Evolutionary conservation across 2,329 filamentous ascomycete genomes (phyloP), one percentile per base, ranked within the genome.

Genomic region (Colletotrichum simmondsii): DNA sequence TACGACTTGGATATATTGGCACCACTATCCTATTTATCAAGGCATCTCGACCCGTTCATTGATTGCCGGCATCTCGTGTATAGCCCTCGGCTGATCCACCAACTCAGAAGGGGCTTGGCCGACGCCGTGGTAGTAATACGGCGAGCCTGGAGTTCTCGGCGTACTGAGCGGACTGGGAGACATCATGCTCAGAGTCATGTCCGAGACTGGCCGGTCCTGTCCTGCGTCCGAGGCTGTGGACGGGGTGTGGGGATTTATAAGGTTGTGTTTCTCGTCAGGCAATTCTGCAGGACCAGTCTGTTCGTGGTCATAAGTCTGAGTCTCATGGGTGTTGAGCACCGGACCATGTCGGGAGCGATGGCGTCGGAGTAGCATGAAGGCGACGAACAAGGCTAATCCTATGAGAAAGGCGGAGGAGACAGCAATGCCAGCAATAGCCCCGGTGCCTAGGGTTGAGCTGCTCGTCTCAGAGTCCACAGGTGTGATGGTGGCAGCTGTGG

Each of bases 31-130:
- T 3, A 49, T 22, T 0, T 4, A 22, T 63, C 28, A 63, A 7
- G 60, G 46, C 60, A 53, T 63, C 35, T 72, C 70, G 2, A 19
- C 49, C 5, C 60, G 46, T 46, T 72, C 66, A 2, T 70, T 57
- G 19, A 72, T 72, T 11, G 70, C 66, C 5, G 70, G 70, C 60
- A 72, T 59, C 49, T 72, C 70, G 7, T 72, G 56, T 24, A 72
- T 56, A 22, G 59, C 46, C 49, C 56, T 72, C 10, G 70, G 11
- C 0, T 65, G 42, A 2, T 72, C 66, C 1, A 28, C 42, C 12
- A 72, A 24, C 56, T 72, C 70, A 3, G 69, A 58, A 14, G 46
- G 66, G 4, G 42, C 28, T 6, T 35, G 3, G 54, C 28, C 16
- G 28, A 19, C 6, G 28, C 53, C 30, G 62, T 54, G 5, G 12